Evolutionary conservation across 306 rosid species (phyloP).

Genomic region (Trifolium subterraneum): DNA sequence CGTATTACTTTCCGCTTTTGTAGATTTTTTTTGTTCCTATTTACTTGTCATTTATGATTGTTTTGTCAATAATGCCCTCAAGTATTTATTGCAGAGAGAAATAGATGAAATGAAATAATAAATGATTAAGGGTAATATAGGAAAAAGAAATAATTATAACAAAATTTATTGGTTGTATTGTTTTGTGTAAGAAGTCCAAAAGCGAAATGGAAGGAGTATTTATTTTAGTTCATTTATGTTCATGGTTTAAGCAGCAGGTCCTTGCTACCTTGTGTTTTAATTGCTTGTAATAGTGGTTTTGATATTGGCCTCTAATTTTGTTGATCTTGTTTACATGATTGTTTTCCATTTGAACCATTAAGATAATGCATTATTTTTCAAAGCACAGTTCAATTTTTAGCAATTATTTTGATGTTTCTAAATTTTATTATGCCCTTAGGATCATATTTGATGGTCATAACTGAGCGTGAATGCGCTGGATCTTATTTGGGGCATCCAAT

Average conservation of each 20-base stretch:
- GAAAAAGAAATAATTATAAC: too few species aligned
- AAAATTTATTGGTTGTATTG: too few species aligned
- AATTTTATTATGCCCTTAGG: slow-evolving; percentile 54
- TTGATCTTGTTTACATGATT: slow-evolving; percentile 34
- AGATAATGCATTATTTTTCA: slow-evolving; percentile 27
- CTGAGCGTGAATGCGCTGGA: slow-evolving; percentile 73
- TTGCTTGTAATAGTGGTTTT: slow-evolving; percentile 32
- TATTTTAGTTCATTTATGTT: slow-evolving; percentile 31
- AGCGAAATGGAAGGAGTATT: background rate
- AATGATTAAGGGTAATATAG: too few species aligned
- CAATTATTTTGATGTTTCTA: slow-evolving; percentile 39
- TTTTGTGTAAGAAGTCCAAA: too few species aligned
- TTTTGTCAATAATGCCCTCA: too few species aligned
- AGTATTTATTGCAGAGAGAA: too few species aligned
- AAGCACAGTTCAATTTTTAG: slow-evolving; percentile 35
- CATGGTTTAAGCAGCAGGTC: slow-evolving; percentile 25
- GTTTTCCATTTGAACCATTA: slow-evolving; percentile 25
- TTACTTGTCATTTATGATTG: too few species aligned
- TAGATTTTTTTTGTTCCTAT: too few species aligned
- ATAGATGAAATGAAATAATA: too few species aligned
- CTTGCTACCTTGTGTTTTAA: slow-evolving; percentile 8
- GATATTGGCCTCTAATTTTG: slow-evolving; percentile 30
- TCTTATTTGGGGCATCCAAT: slow-evolving; percentile 90
- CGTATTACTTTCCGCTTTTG: too few species aligned
- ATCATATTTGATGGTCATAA: slow-evolving; percentile 80